Base-by-base conservation (phyloP, 345 rosid genomes). In the Nephelium lappaceum region DNA sequence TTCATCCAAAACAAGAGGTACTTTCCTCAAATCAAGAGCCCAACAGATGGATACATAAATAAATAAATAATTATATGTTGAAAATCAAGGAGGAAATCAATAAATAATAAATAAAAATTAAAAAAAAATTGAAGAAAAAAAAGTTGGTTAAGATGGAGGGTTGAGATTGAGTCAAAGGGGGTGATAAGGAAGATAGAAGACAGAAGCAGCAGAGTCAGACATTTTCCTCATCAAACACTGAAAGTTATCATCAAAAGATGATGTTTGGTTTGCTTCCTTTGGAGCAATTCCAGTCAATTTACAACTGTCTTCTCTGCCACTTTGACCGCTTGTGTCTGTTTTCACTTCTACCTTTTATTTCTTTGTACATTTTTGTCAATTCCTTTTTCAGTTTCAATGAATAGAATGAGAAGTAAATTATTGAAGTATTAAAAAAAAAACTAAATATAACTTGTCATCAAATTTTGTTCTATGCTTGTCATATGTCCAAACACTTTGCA, bases 161-260 rank as follows among this genome's bases (percentile, higher is more conserved):
- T 79, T 79, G 81, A 80, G 85, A 85, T 87, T 83, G 76, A 86
- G 93, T 90, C 91, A 90, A 90, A 87, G 86, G 82, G 78, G 64
- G 86, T 39, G 65, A 41, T n/a, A n/a, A n/a, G n/a, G n/a, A n/a
- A n/a, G n/a, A n/a, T 24, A 8, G 77, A 62, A 60, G 24, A 64
- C 47, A 71, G 77, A 58, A 78, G 67, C 55, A 47, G 41, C 86
- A 79, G 87, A 76, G 81, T 78, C 82, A 77, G 85, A 84, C 87
- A 88, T 85, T 82, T n/a, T 27, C 11, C 25, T 6, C n/a, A 57
- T 57, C 19, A 57, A 14, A 49, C 55, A 49, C 12, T 45, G 11
- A 10, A 45, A 10, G 49, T 60, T 24, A 21, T 25, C 64, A 24
- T 27, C 4, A 42, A 67, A 66, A 73, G 31, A 31, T 57, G 55